phyloP scores from a whole-genome alignment of 2,329 filamentous ascomycete genomes.

The Trichocomaceae sp. region DNA sequence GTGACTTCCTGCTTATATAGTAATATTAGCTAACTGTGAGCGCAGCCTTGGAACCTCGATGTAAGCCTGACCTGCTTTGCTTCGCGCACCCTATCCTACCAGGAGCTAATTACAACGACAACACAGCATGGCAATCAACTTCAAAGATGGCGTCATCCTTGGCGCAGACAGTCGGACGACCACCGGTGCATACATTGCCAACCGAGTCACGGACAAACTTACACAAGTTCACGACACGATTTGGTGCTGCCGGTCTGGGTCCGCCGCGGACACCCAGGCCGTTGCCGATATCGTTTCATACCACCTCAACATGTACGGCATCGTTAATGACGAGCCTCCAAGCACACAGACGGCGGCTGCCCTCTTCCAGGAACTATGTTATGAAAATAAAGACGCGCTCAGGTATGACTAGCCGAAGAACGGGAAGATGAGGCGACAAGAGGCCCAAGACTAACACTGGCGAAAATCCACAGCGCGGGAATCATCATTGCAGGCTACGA shows the following conservation, averaged over 20 bases:
- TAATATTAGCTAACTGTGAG: background rate
- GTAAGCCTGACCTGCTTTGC: slow-evolving; percentile 47
- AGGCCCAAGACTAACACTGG: background rate
- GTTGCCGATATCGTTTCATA: slow-evolving; percentile 98
- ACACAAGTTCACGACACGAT: slow-evolving; percentile 98
- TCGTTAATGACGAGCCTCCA: slow-evolving; percentile 80
- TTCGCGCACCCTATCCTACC: background rate
- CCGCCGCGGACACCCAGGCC: slow-evolving; percentile 93
- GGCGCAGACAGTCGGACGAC: slow-evolving; percentile 96
- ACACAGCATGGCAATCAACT: slow-evolving; percentile 92
- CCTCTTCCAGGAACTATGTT: slow-evolving; percentile 97
- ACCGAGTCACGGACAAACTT: slow-evolving; percentile 98
- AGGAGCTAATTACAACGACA: slow-evolving; percentile 5
- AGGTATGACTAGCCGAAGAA: slow-evolving; percentile 51
- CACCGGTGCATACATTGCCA: slow-evolving; percentile 96
- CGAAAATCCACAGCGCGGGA: slow-evolving; percentile 60
- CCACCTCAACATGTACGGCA: slow-evolving; percentile 85
- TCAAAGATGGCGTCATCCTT: slow-evolving; percentile 95
- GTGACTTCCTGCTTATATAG: background rate
- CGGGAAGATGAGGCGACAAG: background rate
- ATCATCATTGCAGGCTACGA: slow-evolving; percentile 99
- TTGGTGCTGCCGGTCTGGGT: slow-evolving; percentile 98
- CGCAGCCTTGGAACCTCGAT: slow-evolving; percentile 90
- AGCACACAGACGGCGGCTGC: slow-evolving; percentile 93
- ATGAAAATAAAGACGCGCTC: slow-evolving; percentile 89